Evolutionary conservation across 805 yeast genomes (phyloP), one percentile per base, ranked within the genome.

Genomic region (Yarrowia hollandica): DNA sequence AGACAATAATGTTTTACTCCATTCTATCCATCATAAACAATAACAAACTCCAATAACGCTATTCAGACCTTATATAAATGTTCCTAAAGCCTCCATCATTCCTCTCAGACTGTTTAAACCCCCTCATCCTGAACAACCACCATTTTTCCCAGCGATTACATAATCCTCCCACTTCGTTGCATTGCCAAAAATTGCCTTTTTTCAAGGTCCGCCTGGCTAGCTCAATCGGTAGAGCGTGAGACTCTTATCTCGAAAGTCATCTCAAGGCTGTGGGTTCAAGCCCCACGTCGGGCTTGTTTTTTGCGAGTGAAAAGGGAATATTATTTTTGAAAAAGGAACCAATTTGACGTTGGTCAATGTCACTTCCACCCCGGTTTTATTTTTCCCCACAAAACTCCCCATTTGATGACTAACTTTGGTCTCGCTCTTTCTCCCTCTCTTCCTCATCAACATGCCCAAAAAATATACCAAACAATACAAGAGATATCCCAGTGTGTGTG

Each of bases 161-260:
- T 35, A 35, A 35, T 18, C 39, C n/a, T 3, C 23, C 15, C 5
- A 4, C 39, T 6, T 7, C 4, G 5, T 35, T 11, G 23, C 22
- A 5, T 10, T 8, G 18, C 18, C 4, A 37, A 22, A 22, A 14
- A 11, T 22, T 15, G n/a, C 8, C 5, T 15, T 34, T 23, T 12
- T n/a, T 11, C n/a, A 15, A 2, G 5, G n/a, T 9, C 2, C 5
- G 46, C 46, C 46, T 41, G 46, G 46, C 46, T 41, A 41, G 46
- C 46, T 41, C 46, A 41, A 41, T 41, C 46, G 46, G 46, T 41
- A 41, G 46, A 41, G 46, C 46, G 46, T 41, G 46, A 41, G 46
- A 41, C 46, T 41, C 46, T 41, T 41, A 41, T 41, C 16, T 25
- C 46, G 4, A 5, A 37, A 23, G 46, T 7, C 10, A 41, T 41